Base-by-base conservation (phyloP, 2,329 filamentous ascomycete genomes). In the Tolypocladium tundrense region DNA sequence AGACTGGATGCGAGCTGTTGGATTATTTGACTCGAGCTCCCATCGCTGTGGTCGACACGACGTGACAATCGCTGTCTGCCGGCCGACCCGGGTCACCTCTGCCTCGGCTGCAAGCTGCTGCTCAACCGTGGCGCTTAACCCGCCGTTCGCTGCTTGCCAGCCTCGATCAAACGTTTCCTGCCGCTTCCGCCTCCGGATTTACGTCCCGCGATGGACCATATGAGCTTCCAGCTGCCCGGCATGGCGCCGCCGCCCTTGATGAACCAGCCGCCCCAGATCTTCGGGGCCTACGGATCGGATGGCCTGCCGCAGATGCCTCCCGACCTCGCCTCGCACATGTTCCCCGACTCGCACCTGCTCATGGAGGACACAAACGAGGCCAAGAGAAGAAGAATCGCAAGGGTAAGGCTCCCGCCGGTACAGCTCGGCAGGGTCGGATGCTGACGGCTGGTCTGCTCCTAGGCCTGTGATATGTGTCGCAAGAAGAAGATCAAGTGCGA, bases 401-500 rank as follows among this genome's bases (percentile, higher is more conserved):
- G 90, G 76, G 90, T 93, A 81, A 77, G 85, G 31, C 33, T 31
- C 7, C 13, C 21, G 24, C 14, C 19, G 11, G n/a, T 21, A 8
- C 35, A 1, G 8, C 19, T 41, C 52, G 35, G n/a, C 27, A n/a
- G 16, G 27, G 39, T 19, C 14, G 19, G 21, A 39, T 54, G 53
- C 57, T 54, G 41, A 60, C 19, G 35, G 16, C 54, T 61, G 59
- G 61, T 57, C 53, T 27, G 35, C 45, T 37, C 24, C 13, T 60
- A 92, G 89, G 91, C 91, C 55, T 96, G 91, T 76, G 92, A 96
- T 67, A 95, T 96, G 91, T 97, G 93, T 71, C 83, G 92, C 66
- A 96, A 96, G 77, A 92, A 90, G 75, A 96, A 93, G 80, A 94
- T 97, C 75, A 97, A 97, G 76, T 97, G 93, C 74, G 94, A 97